Base-by-base conservation (phyloP, 495 filamentous ascomycete species). In the Emericellopsis terricola region DNA sequence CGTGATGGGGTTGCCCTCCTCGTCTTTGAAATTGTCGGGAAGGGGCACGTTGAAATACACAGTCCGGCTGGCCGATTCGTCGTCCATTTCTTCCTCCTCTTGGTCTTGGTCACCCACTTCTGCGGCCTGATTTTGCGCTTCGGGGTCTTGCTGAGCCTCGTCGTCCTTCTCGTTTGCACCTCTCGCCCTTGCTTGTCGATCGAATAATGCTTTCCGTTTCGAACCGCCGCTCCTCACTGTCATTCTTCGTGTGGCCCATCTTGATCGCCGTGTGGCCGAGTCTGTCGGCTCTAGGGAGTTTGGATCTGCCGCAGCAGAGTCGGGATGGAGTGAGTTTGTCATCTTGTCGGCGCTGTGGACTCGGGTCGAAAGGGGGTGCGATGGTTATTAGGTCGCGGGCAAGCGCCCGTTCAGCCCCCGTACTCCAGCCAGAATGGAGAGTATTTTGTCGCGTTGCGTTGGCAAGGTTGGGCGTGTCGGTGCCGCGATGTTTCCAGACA, bases 221-320 rank as follows among this genome's bases (percentile, higher is more conserved):
- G 68, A 60, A 45, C 71, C 54, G 20, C 75, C 81, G 50, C 74
- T 78, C 54, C 71, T 61, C 38, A 79, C 76, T 34, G 68, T 74
- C 41, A 75, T 64, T 47, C 81, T 76, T 41, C 82, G 81, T 19
- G 89, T 96, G 36, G 89, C 89, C 89, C 89, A 99, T 75, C 91
- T 65, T 48, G 84, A 73, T 48, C 82, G 63, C 38, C 53, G 45
- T 32, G 60, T 62, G 49, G 56, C 80, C 76, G 54, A 53, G 41
- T 47, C 38, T 49, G 29, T 40, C 36, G 26, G 38, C 42, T 29
- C 43, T 50, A 31, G 28, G 55, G 50, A 35, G 51, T 48, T 31
- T 48, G 42, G 31, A 41, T 41, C 39, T 46, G 41, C 27, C 56
- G 48, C 28, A 55, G 48, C 62, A 68, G 67, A 23, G 44, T 53